phyloP scores from a whole-genome alignment of 805 yeast species.

The Candida methanosorbosa region DNA sequence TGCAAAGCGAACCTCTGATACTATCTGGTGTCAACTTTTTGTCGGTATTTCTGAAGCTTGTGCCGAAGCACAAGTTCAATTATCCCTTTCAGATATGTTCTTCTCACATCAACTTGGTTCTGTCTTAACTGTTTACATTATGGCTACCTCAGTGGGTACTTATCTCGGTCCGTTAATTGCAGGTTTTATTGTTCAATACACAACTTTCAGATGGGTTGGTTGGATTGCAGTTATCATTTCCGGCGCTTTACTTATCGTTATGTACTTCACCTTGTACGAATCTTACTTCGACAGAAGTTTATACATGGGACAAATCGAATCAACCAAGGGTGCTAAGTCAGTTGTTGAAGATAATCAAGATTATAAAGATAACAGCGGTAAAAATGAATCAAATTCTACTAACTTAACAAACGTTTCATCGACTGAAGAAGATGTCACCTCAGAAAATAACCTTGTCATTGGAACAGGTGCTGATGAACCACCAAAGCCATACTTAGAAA shows the following conservation, averaged over 20 bases:
- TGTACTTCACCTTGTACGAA: conserved; percentile 61
- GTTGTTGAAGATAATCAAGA: not conserved
- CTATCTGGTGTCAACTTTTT: conserved; percentile 71
- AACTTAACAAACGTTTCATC: not conserved
- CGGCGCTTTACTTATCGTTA: conserved; percentile 44
- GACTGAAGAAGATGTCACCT: conserved; percentile 3
- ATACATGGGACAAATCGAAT: conserved; percentile 28
- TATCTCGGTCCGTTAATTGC: conserved; percentile 75
- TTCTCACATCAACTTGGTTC: conserved; percentile 72
- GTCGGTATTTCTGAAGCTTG: conserved; percentile 77
- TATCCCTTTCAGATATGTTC: conserved; percentile 62
- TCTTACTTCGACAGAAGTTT: conserved; percentile 54
- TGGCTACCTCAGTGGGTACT: conserved; percentile 70
- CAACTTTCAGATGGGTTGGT: conserved; percentile 76
- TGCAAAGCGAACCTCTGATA: conserved; percentile 43
- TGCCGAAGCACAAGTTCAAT: conserved; percentile 65
- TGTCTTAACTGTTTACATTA: conserved; percentile 62
- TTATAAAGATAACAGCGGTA: not conserved
- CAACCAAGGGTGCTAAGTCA: conserved; percentile 2
- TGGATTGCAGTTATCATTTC: conserved; percentile 58
- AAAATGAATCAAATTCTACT: not conserved
- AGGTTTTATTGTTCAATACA: conserved; percentile 54
- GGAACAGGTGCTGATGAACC: conserved; percentile 33
- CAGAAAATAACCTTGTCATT: conserved; percentile 4
- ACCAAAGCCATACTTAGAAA: conserved; percentile 34